phyloP scores from a whole-genome alignment of 176 grass and related monocot species.

The Cymbopogon citratus region DNA sequence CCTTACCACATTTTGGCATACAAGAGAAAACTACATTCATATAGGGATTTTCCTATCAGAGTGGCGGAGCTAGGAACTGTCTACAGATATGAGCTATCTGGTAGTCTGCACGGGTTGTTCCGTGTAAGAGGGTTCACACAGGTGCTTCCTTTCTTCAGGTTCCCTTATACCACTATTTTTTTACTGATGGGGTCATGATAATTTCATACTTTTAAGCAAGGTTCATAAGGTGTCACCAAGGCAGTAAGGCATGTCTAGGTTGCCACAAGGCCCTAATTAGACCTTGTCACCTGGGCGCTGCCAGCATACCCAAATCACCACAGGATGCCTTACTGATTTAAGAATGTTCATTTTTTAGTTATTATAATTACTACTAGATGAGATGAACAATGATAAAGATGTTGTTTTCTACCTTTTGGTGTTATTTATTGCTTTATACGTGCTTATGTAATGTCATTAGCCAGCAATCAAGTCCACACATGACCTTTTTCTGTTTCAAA shows the following conservation, averaged over 20 bases:
- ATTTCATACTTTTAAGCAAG: neutral
- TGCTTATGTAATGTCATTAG: neutral
- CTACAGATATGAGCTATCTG: constrained; percentile 92
- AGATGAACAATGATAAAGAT: neutral
- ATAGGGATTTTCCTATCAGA: constrained; percentile 87
- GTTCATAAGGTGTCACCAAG: neutral
- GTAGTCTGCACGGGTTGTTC: constrained; percentile 90
- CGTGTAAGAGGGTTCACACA: constrained; percentile 97
- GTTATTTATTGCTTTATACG: neutral
- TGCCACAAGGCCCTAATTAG: neutral
- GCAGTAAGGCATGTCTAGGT: neutral
- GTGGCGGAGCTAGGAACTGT: constrained; percentile 95
- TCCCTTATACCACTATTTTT: neutral
- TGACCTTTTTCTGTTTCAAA: neutral
- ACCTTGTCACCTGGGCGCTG: neutral
- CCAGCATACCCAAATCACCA: neutral
- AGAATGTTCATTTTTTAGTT: neutral
- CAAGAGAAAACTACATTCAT: constrained; percentile 93
- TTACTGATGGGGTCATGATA: neutral
- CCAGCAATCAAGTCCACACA: neutral
- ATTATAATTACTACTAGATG: neutral
- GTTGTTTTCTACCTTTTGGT: neutral
- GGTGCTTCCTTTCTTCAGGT: constrained; percentile 38
- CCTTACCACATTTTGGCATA: constrained; percentile 94
- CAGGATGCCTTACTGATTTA: neutral